Base-by-base conservation (phyloP, 2,329 filamentous ascomycete species). In the Dryadomyces sulphureus region DNA sequence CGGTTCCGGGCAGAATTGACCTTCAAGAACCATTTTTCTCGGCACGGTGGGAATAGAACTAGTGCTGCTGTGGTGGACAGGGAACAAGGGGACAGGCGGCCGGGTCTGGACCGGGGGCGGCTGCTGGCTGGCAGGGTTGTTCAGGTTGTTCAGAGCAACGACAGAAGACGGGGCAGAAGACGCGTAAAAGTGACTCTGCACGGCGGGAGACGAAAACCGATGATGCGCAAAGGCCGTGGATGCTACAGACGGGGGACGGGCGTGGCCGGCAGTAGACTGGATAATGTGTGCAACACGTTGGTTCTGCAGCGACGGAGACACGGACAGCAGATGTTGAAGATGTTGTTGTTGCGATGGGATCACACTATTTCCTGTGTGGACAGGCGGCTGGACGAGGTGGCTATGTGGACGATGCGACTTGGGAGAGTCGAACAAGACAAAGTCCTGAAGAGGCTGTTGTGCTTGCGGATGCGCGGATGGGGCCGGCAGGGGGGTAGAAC, bases 41-140 rank as follows among this genome's bases (percentile, higher is more conserved):
- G 44, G 19, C 2, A 46, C 36, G 22, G 45, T 45, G 30, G 50
- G 46, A 43, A 50, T 42, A 19, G 36, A 47, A 46, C 50, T 45
- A 27, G 66, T 69, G 58, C 68, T 73, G 62, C 79, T 76, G 50
- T 36, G 45, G 11, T 44, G 42, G 9, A 38, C 42, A 5, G 75
- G 63, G 61, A 88, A 87, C 55, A 84, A 67, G 51, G 82, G 82
- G 55, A 87, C 81, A 57, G 81, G 81, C 45, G 82, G 82, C 58
- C 79, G 73, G 57, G 65, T 62, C 53, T 64, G 60, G 58, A 63
- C 67, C 49, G 72, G 69, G 57, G 36, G 5, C 36, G 8, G 36
- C 20, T 20, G 36, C 5, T 6, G 36, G 19, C 17, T 38, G 20
- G 5, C n/a, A 7, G 22, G 12, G 17, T 24, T 34, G 30, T 17